Conservation (phyloP, 176 grass and related monocot genomes). For the Juncus effusus region DNA sequence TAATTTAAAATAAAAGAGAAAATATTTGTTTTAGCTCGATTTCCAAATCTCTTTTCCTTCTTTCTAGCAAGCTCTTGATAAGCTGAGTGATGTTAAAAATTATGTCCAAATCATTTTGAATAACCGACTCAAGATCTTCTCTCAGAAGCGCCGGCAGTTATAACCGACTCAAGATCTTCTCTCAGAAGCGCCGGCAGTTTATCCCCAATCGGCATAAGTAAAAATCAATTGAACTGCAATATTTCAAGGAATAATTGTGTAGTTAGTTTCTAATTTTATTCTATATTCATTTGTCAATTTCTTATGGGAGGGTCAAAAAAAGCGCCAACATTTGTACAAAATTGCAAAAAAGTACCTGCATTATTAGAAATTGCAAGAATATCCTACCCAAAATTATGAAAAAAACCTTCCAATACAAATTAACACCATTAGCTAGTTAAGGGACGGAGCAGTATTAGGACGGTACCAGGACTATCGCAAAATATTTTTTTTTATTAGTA, state of each 20-base stretch:
- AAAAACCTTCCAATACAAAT: too few relatives aligned
- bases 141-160: slow-evolving; percentile 69
- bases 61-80: slow-evolving; percentile 41
- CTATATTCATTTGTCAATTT: too few relatives aligned
- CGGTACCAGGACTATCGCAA: too few relatives aligned
- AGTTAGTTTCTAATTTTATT: too few relatives aligned
- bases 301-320: too few relatives aligned
- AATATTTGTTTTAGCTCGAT: slow-evolving; percentile 67
- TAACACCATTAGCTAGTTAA: too few relatives aligned
- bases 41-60: slow-evolving; percentile 59
- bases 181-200: slow-evolving; percentile 76
- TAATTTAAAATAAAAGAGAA: slow-evolving; percentile 2
- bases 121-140: slow-evolving; percentile 76
- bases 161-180: slow-evolving; percentile 71
- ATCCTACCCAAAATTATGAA: too few relatives aligned
- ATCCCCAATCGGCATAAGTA: slow-evolving; percentile 87
- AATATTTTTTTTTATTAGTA: too few relatives aligned
- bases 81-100: slow-evolving; percentile 69
- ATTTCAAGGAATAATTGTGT: slow-evolving; percentile 1
- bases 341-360: too few relatives aligned
- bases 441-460: too few relatives aligned
- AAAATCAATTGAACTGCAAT: slow-evolving; percentile 95
- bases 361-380: too few relatives aligned
- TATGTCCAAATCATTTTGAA: slow-evolving; percentile 61
- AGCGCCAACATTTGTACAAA: too few relatives aligned